Evolutionary conservation across 352 stramenopile species (phyloP).

Genomic region (Peronospora belbahrii): DNA sequence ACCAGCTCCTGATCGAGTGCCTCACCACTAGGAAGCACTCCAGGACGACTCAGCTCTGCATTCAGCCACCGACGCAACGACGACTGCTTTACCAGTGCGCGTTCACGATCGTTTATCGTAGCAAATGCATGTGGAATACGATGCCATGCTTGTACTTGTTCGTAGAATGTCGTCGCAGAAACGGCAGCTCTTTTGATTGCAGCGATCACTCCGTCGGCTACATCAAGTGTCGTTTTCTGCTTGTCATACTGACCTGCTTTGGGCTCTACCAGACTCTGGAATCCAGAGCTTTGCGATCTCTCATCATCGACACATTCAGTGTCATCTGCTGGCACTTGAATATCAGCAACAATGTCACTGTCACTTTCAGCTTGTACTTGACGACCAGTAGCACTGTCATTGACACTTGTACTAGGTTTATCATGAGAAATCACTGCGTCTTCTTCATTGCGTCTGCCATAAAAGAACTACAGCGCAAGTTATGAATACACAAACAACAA

Average conservation of each 20-base stretch:
- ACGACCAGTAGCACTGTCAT: neutral
- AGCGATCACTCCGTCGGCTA: constrained; percentile 7
- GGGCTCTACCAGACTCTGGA: constrained; percentile 19
- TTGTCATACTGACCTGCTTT: neutral
- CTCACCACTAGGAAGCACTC: constrained; percentile 19
- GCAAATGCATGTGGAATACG: constrained; percentile 41
- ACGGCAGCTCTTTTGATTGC: constrained; percentile 22
- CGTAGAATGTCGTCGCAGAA: constrained; percentile 33
- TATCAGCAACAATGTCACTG: no score
- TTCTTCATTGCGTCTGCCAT: constrained; percentile 10
- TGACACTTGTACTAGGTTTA: neutral
- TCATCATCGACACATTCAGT: neutral
- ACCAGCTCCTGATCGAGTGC: constrained; percentile 52
- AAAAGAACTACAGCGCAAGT: constrained; percentile 22
- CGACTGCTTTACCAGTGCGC: constrained; percentile 5
- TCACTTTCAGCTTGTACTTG: neutral
- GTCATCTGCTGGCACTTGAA: neutral
- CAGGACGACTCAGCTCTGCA: constrained; percentile 35
- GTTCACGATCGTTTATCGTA: constrained; percentile 25
- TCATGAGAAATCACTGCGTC: neutral
- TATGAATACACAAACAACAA: no score
- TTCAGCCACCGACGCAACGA: constrained; percentile 37
- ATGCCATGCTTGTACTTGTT: constrained; percentile 36
- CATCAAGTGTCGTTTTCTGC: neutral
- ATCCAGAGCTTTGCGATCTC: no score